Conservation (phyloP, 768 basidiomycete genomes). For the Flagelloscypha sp. region DNA sequence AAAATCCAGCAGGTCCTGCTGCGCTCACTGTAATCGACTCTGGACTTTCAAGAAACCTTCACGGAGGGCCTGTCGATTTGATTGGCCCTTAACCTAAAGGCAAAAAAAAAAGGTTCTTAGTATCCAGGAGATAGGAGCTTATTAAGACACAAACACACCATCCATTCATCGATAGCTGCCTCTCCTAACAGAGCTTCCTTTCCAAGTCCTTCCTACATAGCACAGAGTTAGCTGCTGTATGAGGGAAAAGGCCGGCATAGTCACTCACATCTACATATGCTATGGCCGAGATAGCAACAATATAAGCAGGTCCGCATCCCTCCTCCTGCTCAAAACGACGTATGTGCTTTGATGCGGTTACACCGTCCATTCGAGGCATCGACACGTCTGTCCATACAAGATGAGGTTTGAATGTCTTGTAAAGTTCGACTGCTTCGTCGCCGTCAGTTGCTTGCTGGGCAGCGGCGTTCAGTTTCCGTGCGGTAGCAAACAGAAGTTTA, state of each 20-base stretch:
- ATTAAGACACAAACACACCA: slow-evolving; percentile 1
- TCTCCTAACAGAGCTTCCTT: slow-evolving; percentile 5
- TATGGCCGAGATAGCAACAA: slow-evolving; percentile 9
- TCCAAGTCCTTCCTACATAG: slow-evolving; percentile 6
- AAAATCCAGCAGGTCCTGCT: too few species aligned
- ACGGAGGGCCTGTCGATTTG: slow-evolving; percentile 3
- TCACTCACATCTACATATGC: slow-evolving; percentile 6
- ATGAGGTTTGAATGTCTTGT: slow-evolving; percentile 7
- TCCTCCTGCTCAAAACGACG: slow-evolving; percentile 6
- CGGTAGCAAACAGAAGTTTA: slow-evolving; percentile 7
- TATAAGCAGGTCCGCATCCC: slow-evolving; percentile 7
- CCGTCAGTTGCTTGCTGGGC: slow-evolving; percentile 9
- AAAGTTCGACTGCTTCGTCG: slow-evolving; percentile 5
- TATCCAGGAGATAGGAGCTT: too few species aligned
- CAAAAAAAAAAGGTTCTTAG: neutral
- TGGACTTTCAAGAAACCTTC: too few species aligned
- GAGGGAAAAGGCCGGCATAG: neutral
- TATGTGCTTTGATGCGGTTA: slow-evolving; percentile 10
- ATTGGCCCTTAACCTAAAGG: slow-evolving; percentile 9
- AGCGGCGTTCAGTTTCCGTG: slow-evolving; percentile 6
- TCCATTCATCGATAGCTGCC: slow-evolving; percentile 9
- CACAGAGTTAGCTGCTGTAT: slow-evolving; percentile 1
- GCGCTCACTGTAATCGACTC: too few species aligned
- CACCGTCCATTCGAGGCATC: slow-evolving; percentile 9
- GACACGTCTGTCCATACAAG: slow-evolving; percentile 12